These are phyloP conservation scores for Metschnikowia lachancei DNA, from an alignment of 805 yeast genomes.

Conservation along the genomic window DNA sequence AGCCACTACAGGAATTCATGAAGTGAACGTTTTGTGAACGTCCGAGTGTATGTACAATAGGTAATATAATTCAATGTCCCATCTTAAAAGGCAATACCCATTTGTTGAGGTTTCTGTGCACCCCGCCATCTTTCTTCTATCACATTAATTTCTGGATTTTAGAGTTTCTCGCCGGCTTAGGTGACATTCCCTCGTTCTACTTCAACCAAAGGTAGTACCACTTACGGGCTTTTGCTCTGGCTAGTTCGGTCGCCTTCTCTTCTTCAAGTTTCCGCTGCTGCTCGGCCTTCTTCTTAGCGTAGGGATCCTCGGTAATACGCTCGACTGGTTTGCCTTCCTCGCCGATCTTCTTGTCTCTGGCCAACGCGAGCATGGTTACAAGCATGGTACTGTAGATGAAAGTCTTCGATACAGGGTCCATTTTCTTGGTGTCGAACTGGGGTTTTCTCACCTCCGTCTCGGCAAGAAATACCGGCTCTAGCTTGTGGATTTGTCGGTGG, in stretches of 20 bases:
- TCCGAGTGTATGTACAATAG: too few relatives aligned
- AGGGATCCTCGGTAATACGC: constrained; percentile 36
- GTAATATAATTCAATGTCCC: too few relatives aligned
- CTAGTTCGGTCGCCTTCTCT: constrained; percentile 12
- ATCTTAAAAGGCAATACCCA: too few relatives aligned
- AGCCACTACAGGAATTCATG: too few relatives aligned
- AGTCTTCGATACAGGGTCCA: constrained; percentile 58
- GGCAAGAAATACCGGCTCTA: constrained; percentile 42
- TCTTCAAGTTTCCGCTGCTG: constrained; percentile 18
- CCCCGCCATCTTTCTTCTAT: too few relatives aligned
- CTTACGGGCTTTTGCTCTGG: constrained; percentile 23
- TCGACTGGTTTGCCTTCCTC: constrained; percentile 44
- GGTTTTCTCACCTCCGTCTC: constrained; percentile 44
- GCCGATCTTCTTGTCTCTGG: constrained; percentile 53
- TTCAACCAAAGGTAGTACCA: constrained; percentile 56
- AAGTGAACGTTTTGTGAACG: too few relatives aligned
- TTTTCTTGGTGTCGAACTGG: constrained; percentile 45
- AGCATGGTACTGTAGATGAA: constrained; percentile 49
- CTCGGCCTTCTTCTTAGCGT: constrained; percentile 27
- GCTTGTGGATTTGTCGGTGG: constrained; percentile 27
- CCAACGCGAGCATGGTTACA: constrained; percentile 50
- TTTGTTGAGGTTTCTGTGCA: too few relatives aligned
- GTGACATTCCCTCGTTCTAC: too few relatives aligned
- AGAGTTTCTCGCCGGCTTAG: too few relatives aligned
- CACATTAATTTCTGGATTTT: too few relatives aligned